Percentiles rank a stretch among this genome's conserved stretches.
These are phyloP conservation scores for Solanum ahanhuiri DNA, from an alignment of 257 asterid genomes.

Conservation along the genomic window DNA sequence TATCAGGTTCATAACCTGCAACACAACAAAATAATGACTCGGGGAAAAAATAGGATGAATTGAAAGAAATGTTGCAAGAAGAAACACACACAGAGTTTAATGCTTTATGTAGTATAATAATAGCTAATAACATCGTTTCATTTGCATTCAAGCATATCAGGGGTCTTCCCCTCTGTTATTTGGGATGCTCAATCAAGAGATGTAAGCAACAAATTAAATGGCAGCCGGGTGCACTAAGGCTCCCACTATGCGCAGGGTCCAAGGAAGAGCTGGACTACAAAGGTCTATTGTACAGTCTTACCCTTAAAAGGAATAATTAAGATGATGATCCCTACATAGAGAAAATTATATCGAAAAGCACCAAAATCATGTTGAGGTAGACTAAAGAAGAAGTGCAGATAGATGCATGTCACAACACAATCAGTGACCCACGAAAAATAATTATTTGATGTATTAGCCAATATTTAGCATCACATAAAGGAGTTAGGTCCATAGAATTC, in stretches of 20 bases:
- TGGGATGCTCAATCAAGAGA: background rate
- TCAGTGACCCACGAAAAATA: background rate
- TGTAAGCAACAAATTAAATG: background rate
- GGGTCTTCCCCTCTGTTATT: background rate
- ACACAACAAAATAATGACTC: background rate
- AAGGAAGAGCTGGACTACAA: background rate
- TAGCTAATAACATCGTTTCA: background rate
- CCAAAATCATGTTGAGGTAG: background rate
- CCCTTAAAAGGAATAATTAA: background rate
- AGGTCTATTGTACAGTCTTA: background rate
- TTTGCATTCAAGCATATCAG: background rate
- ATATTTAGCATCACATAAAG: background rate
- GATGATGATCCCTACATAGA: background rate
- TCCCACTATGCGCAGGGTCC: background rate
- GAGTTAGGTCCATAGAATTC: background rate
- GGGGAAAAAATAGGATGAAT: background rate
- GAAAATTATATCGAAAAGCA: background rate
- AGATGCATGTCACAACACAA: background rate
- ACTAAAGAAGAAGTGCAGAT: background rate
- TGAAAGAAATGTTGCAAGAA: background rate
- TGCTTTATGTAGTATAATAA: background rate
- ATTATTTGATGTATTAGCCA: background rate
- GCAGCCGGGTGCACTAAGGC: background rate
- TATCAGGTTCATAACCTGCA: conserved; percentile 86
- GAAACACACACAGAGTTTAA: background rate